Conservation (phyloP, 805 yeast species). For the Yamadazyma akitaensis region DNA sequence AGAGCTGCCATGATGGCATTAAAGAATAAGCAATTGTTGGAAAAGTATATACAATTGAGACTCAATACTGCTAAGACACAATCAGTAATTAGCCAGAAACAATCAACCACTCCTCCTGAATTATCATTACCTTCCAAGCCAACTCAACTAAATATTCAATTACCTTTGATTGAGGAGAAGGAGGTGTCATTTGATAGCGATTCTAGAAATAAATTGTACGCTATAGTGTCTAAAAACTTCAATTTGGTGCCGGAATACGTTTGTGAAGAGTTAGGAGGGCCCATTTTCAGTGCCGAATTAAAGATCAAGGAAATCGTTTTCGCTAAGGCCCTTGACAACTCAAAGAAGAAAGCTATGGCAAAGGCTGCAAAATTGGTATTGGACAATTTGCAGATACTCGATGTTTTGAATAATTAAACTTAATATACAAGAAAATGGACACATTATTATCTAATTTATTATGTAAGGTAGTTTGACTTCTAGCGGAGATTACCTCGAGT, state of each 20-base stretch:
- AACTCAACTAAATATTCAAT: constrained; percentile 5
- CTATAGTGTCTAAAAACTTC: constrained; percentile 32
- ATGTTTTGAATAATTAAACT: neutral
- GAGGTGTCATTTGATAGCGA: constrained; percentile 26
- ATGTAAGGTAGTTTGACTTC: neutral
- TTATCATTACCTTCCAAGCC: neutral
- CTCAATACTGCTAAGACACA: constrained; percentile 18
- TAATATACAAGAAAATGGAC: too few relatives aligned
- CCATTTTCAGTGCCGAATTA: constrained; percentile 26
- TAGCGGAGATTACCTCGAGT: too few relatives aligned
- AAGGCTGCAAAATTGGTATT: constrained; percentile 39
- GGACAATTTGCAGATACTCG: constrained; percentile 13
- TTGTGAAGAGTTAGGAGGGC: constrained; percentile 21
- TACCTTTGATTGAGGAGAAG: constrained; percentile 26
- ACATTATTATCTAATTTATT: neutral
- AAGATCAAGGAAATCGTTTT: constrained; percentile 26
- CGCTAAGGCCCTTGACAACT: constrained; percentile 31
- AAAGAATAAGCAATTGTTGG: constrained; percentile 53
- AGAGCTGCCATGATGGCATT: constrained; percentile 85
- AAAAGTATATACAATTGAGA: constrained; percentile 58
- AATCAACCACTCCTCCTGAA: neutral
- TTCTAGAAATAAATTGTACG: constrained; percentile 40
- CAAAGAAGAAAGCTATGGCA: constrained; percentile 40
- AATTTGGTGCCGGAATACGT: constrained; percentile 35
- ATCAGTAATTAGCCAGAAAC: constrained; percentile 10